These are phyloP conservation scores for Magnaporthiopsis incrustans DNA, from an alignment of 2,329 filamentous ascomycete genomes.

Conservation along the genomic window DNA sequence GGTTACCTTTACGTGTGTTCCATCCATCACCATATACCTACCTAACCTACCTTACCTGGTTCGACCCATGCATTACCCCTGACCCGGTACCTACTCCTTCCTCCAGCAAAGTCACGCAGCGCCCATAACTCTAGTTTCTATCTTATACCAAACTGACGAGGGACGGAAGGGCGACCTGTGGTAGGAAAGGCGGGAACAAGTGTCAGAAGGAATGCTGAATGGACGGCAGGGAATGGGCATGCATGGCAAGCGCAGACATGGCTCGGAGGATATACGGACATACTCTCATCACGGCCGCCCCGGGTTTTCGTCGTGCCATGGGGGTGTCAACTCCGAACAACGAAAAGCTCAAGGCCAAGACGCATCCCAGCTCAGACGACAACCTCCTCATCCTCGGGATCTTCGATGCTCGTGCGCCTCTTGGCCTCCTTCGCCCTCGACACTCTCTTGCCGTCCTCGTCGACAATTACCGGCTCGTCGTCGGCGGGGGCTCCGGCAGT, in stretches of 20 bases:
- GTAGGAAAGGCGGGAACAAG: not conserved
- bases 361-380: slow-evolving; percentile 15
- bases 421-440: slow-evolving; percentile 42
- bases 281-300: not conserved
- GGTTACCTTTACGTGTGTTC: not conserved
- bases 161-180: not conserved
- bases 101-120: not conserved
- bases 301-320: not conserved
- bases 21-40: not conserved
- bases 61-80: not conserved
- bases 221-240: too few species aligned
- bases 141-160: not conserved
- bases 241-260: not conserved
- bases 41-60: not conserved
- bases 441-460: slow-evolving; percentile 35
- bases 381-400: slow-evolving; percentile 45
- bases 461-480: slow-evolving; percentile 23
- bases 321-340: not conserved
- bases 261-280: not conserved
- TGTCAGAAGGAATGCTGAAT: not conserved
- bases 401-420: slow-evolving; percentile 50
- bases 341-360: not conserved
- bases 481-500: slow-evolving; percentile 12
- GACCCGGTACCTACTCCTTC: not conserved
- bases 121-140: not conserved